These are phyloP conservation scores for Iberis pinnata DNA, from an alignment of 345 rosid genomes.

Conservation along the genomic window DNA sequence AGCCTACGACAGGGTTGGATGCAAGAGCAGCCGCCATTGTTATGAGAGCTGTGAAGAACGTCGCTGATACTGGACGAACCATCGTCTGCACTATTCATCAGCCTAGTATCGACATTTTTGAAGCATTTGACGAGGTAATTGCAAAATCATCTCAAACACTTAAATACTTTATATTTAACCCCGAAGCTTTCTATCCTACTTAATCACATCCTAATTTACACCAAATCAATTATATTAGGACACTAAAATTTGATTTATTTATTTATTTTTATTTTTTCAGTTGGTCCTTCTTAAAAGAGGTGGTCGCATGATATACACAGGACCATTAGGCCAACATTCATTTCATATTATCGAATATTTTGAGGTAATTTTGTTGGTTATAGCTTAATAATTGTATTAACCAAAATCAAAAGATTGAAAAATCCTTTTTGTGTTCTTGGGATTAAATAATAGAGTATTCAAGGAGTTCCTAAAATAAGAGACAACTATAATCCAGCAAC, in stretches of 20 bases:
- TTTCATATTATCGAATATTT: constrained; percentile 53
- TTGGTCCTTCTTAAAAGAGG: constrained; percentile 71
- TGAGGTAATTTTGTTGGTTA: constrained; percentile 37
- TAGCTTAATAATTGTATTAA: neutral
- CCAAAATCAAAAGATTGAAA: neutral
- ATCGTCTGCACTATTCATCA: constrained; percentile 90
- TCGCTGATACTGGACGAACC: constrained; percentile 78
- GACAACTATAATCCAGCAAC: constrained; percentile 61
- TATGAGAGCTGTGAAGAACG: constrained; percentile 74
- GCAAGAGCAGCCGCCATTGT: constrained; percentile 90
- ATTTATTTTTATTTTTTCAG: constrained; percentile 30
- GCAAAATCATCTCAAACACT: neutral
- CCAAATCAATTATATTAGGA: too few species aligned
- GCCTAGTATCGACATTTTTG: constrained; percentile 81
- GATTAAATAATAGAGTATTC: constrained; percentile 35
- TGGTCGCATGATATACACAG: constrained; percentile 65
- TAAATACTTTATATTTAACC: neutral
- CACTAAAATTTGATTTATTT: too few species aligned
- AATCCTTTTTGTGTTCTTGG: neutral
- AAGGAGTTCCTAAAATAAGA: constrained; percentile 41
- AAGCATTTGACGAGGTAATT: constrained; percentile 74
- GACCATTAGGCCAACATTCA: constrained; percentile 62
- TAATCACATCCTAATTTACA: too few species aligned
- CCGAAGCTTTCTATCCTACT: neutral
- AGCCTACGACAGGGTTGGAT: constrained; percentile 77